Base-by-base conservation (phyloP, 306 rosid species). In the Argentina anserina region DNA sequence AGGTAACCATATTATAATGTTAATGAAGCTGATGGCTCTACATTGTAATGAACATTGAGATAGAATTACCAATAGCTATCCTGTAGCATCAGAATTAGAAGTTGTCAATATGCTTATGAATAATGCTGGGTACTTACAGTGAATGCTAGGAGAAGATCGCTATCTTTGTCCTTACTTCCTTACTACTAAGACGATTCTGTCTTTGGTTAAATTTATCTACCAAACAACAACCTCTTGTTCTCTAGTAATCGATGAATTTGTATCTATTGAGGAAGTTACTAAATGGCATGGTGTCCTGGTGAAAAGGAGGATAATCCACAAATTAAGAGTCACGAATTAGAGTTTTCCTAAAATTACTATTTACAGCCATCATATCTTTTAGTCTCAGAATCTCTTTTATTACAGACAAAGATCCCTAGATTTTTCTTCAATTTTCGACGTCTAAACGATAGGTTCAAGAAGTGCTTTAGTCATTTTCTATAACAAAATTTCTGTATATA, bases 111-210 rank as follows among this genome's bases (percentile, higher is more conserved):
- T 56, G 63, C 63, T 56, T 56, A 5, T 12, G 18, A 26, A 60
- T 60, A 14, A 28, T 60, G 37, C 31, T 3, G 29, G 6, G 61
- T 21, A 53, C 61, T 23, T 53, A 21, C 42, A 18, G 46, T 31
- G 34, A 5, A 29, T 60, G 13, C 70, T 12, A 61, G 46, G 21
- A 53, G 61, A 53, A 53, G 60, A 28, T 59, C 21, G 56, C 39
- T 43, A 67, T 47, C 9, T 43, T 23, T 67, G n/a, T n/a, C n/a
- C n/a, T n/a, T n/a, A n/a, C 5, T 74, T 56, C 47, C 23, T 67
- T 26, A 4, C 5, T 18, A 63, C 2, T 3, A 7, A 60, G 40
- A 9, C 4, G 33, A 23, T 64, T 28, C 25, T 28, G 15, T 29
- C 58, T 49, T 55, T 75, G 11, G 11, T 9, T 40, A 45, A 12